Conservation (phyloP, 805 yeast genomes). For the Saccharomycopsis fermentans region DNA sequence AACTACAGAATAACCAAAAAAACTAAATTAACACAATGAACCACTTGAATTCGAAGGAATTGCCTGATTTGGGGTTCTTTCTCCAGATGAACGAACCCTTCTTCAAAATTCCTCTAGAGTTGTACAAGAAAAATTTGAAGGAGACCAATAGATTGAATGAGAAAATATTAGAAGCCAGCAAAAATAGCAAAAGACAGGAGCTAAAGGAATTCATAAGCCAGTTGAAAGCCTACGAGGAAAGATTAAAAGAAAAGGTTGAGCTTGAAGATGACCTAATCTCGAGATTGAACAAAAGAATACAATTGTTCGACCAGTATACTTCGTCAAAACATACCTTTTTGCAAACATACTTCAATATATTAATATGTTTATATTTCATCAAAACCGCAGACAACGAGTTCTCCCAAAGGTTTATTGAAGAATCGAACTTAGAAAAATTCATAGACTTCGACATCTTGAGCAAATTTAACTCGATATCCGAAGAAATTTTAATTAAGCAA, state of each 20-base stretch:
- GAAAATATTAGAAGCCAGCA: slow-evolving; percentile 5
- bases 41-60: neutral
- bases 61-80: slow-evolving; percentile 7
- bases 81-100: slow-evolving; percentile 13
- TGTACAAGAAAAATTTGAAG: slow-evolving; percentile 16
- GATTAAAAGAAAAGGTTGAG: slow-evolving; percentile 10
- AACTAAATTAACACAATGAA: neutral
- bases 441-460: slow-evolving; percentile 14
- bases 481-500: slow-evolving; percentile 10
- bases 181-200: neutral
- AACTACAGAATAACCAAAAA: no score
- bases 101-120: slow-evolving; percentile 16
- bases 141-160: slow-evolving; percentile 15
- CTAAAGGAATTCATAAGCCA: slow-evolving; percentile 4
- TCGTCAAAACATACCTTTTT: neutral
- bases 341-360: slow-evolving; percentile 6
- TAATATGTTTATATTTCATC: slow-evolving; percentile 13
- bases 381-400: slow-evolving; percentile 10
- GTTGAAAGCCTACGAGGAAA: slow-evolving; percentile 7
- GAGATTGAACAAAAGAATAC: slow-evolving; percentile 8
- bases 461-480: slow-evolving; percentile 9
- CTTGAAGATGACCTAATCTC: slow-evolving; percentile 8
- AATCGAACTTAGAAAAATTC: neutral
- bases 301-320: slow-evolving; percentile 1
- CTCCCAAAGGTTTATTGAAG: slow-evolving; percentile 12